These are phyloP conservation scores for Diaporthe capsici DNA, from an alignment of 2,329 filamentous ascomycete genomes.

Conservation along the genomic window DNA sequence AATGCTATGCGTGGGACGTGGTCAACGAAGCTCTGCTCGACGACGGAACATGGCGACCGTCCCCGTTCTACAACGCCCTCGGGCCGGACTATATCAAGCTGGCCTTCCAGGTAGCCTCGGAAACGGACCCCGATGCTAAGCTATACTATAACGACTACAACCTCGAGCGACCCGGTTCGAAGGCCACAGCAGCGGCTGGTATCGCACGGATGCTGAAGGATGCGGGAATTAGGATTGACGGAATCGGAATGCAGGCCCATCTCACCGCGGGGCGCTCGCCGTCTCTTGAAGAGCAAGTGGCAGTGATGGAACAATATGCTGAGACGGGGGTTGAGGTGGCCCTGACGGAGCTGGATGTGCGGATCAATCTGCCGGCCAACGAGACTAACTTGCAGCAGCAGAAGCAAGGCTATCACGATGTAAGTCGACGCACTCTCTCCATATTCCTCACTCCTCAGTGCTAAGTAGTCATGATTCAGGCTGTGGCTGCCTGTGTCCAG, in stretches of 20 bases:
- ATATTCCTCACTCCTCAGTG: background rate
- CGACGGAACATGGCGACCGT: conserved; percentile 57
- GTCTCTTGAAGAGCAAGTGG: conserved; percentile 57
- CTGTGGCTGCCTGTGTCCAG: conserved; percentile 51
- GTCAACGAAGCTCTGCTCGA: conserved; percentile 71
- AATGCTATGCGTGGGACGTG: conserved; percentile 70
- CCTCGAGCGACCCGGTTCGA: conserved; percentile 65
- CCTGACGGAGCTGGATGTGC: conserved; percentile 73
- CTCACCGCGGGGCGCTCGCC: conserved; percentile 67
- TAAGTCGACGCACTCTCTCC: background rate
- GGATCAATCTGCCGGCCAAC: conserved; percentile 56
- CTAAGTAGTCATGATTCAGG: background rate
- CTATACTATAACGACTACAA: conserved; percentile 74
- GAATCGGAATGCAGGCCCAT: conserved; percentile 73
- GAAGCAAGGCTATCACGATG: conserved; percentile 58
- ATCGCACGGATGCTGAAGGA: conserved; percentile 60
- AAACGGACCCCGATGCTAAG: conserved; percentile 63
- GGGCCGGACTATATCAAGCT: conserved; percentile 66
- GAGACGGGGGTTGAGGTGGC: conserved; percentile 67
- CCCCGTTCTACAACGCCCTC: conserved; percentile 57
- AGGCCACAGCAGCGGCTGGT: conserved; percentile 58
- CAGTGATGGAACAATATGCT: conserved; percentile 63
- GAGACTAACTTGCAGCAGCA: conserved; percentile 59
- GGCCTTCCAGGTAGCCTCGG: conserved; percentile 64
- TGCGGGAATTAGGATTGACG: conserved; percentile 68